Percentiles rank a stretch among this genome's conserved stretches.
phyloP scores from a whole-genome alignment of 805 yeast species.

The Zygosaccharomyces bailii region DNA sequence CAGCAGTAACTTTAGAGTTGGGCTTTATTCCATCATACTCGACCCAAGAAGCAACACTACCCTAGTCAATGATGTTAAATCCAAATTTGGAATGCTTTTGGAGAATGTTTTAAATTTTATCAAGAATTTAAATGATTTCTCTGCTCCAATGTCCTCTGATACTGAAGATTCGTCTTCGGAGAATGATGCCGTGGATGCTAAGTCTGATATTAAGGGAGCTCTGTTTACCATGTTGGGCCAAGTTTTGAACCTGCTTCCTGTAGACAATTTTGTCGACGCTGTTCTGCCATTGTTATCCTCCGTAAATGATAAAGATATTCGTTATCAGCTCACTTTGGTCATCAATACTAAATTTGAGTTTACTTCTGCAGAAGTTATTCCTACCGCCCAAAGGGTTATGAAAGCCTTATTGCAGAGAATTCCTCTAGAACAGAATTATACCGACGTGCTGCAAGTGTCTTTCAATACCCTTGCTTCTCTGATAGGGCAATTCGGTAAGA shows the following conservation, averaged over 20 bases:
- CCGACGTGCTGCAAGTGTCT: constrained; percentile 61
- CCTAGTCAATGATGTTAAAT: constrained; percentile 19
- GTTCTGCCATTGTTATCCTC: constrained; percentile 42
- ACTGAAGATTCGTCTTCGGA: constrained; percentile 22
- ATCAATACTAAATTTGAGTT: constrained; percentile 64
- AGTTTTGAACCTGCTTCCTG: constrained; percentile 68
- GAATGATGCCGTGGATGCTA: constrained; percentile 21
- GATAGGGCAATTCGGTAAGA: constrained; percentile 58
- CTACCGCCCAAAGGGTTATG: constrained; percentile 51
- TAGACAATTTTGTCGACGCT: constrained; percentile 65
- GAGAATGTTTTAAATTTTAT: constrained; percentile 25
- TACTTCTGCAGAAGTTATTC: constrained; percentile 53
- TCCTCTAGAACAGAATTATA: constrained; percentile 22
- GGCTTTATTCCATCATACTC: constrained; percentile 49
- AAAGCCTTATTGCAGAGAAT: constrained; percentile 46
- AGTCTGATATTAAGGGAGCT: constrained; percentile 37
- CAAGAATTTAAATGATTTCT: constrained; percentile 14
- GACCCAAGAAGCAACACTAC: constrained; percentile 34
- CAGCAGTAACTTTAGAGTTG: constrained; percentile 45
- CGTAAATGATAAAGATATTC: constrained; percentile 43
- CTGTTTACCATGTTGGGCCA: constrained; percentile 58
- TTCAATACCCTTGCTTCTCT: constrained; percentile 64
- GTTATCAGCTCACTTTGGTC: constrained; percentile 59
- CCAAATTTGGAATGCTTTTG: constrained; percentile 28
- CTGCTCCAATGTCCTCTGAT: constrained; percentile 3